These are phyloP conservation scores for Leccinum pallidistipes DNA, from an alignment of 1,284 basidiomycete species.

Conservation along the genomic window DNA sequence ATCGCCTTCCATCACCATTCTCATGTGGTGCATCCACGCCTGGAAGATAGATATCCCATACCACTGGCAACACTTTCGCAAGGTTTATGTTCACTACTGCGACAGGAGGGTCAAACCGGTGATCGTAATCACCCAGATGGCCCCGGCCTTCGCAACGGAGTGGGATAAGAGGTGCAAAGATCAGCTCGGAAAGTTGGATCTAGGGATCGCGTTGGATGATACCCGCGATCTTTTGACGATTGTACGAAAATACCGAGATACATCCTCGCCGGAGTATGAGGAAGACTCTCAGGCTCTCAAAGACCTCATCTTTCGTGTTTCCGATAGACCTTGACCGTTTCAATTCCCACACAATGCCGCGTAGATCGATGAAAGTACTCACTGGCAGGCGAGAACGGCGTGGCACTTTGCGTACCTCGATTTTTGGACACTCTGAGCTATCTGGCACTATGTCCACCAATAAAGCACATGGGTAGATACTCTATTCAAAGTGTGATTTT, in stretches of 20 bases:
- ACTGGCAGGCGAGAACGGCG: background rate
- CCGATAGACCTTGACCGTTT: conserved; percentile 7
- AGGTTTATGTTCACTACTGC: conserved; percentile 28
- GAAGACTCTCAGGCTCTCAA: conserved; percentile 25
- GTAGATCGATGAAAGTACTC: background rate
- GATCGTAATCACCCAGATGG: conserved; percentile 30
- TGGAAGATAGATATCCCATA: conserved; percentile 30
- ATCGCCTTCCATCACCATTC: conserved; percentile 14
- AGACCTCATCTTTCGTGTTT: conserved; percentile 17
- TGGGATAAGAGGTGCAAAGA: conserved; percentile 25
- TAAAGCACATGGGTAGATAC: background rate
- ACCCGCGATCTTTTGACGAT: conserved; percentile 9
- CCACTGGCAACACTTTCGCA: conserved; percentile 30
- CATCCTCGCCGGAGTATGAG: conserved; percentile 20
- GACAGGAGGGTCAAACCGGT: conserved; percentile 25
- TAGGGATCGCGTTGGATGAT: conserved; percentile 5
- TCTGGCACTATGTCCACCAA: background rate
- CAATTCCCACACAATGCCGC: background rate
- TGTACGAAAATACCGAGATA: conserved; percentile 17
- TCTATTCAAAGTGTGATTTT: background rate
- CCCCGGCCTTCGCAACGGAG: conserved; percentile 13
- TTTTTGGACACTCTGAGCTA: background rate
- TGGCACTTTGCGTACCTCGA: background rate
- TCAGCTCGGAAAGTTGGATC: conserved; percentile 13
- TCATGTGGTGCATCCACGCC: conserved; percentile 33